A percentile compares a stretch with the other conserved stretches of the same genome.
Conservation (phyloP, 768 basidiomycete species). For the Leccinum barrowsii region DNA sequence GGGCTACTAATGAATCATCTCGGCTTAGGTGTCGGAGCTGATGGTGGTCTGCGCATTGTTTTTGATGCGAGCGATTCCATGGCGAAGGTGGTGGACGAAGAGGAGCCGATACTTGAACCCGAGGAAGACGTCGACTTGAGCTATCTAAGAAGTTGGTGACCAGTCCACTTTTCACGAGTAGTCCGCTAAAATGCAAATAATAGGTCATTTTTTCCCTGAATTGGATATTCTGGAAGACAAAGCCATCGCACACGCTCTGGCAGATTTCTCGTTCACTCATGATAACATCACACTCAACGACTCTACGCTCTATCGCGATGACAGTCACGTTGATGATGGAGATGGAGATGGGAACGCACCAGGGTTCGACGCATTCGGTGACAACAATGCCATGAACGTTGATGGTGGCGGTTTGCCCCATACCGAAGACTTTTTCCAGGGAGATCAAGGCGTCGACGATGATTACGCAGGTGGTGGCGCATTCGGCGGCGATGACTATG, state of each 20-base stretch:
- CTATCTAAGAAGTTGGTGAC: slow-evolving; percentile 52
- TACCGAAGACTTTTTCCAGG: slow-evolving; percentile 67
- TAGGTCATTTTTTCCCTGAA: slow-evolving; percentile 74
- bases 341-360: slow-evolving; percentile 29
- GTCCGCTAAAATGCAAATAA: slow-evolving; percentile 5
- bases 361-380: slow-evolving; percentile 22
- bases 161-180: not conserved
- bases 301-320: slow-evolving; percentile 55
- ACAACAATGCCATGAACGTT: slow-evolving; percentile 34
- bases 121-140: slow-evolving; percentile 65
- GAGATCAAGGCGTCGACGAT: slow-evolving; percentile 53
- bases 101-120: slow-evolving; percentile 59
- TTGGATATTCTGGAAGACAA: slow-evolving; percentile 58
- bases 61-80: slow-evolving; percentile 95
- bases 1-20: slow-evolving; percentile 98
- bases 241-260: slow-evolving; percentile 78
- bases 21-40: slow-evolving; percentile 67
- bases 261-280: slow-evolving; percentile 78
- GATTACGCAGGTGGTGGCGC: slow-evolving; percentile 39
- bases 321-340: slow-evolving; percentile 39
- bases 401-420: slow-evolving; percentile 38
- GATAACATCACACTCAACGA: slow-evolving; percentile 60
- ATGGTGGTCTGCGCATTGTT: slow-evolving; percentile 83
- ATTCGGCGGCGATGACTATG: slow-evolving; percentile 44
- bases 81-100: slow-evolving; percentile 73